Evolutionary conservation across 2,329 filamentous ascomycete species (phyloP).

Genomic region (Verticillium tricorpus): DNA sequence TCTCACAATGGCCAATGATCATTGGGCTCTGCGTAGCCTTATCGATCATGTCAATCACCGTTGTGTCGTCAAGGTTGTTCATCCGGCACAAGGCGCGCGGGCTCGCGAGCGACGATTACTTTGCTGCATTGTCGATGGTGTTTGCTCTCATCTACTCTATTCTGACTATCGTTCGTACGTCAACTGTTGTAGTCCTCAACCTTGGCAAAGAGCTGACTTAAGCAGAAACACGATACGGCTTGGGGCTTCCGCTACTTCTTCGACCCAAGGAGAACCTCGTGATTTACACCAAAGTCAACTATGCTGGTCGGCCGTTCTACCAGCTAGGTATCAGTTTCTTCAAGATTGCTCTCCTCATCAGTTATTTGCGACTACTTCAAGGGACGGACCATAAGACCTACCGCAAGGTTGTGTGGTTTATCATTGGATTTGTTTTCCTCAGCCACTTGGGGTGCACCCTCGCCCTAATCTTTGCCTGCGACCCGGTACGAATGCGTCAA

Average conservation of each 20-base stretch:
- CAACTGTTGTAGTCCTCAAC: neutral
- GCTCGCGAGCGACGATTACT: constrained; percentile 43
- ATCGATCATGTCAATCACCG: constrained; percentile 34
- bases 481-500: constrained; percentile 30
- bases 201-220: neutral
- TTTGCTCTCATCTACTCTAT: constrained; percentile 45
- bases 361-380: constrained; percentile 45
- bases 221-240: constrained; percentile 47
- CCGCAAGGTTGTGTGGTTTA: constrained; percentile 36
- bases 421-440: constrained; percentile 37
- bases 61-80: constrained; percentile 36
- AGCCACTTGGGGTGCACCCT: constrained; percentile 45
- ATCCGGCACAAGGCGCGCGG: constrained; percentile 37
- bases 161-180: constrained; percentile 45
- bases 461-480: constrained; percentile 45
- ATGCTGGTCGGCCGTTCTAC: constrained; percentile 48
- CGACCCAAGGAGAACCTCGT: constrained; percentile 39
- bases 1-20: constrained; percentile 44
- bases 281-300: constrained; percentile 46
- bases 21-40: constrained; percentile 42
- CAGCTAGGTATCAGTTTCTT: constrained; percentile 52
- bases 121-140: constrained; percentile 32
- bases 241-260: constrained; percentile 39
- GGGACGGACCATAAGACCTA: constrained; percentile 42
- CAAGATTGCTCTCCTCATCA: constrained; percentile 49